phyloP scores from a whole-genome alignment of 2,329 filamentous ascomycete genomes.

The Neobulgaria alba region DNA sequence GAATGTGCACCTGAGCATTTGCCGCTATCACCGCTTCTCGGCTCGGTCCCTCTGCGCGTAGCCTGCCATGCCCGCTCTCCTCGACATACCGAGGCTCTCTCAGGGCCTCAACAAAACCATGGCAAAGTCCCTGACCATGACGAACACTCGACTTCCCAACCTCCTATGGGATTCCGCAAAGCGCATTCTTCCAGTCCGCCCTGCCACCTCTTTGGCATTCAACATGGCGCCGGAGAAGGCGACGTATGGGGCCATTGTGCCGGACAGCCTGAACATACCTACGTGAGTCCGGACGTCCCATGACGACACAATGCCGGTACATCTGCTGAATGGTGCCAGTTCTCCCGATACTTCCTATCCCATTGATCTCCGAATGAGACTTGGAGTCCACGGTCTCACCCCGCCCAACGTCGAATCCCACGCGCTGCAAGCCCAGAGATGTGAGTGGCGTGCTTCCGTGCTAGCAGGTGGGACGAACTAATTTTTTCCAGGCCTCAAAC shows the following conservation, averaged over 20 bases:
- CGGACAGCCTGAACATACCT: background rate
- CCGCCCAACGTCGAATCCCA: constrained; percentile 25
- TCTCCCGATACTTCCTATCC: constrained; percentile 24
- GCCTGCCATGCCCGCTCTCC: too few relatives aligned
- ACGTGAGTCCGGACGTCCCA: background rate
- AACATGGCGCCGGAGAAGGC: background rate
- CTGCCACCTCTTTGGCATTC: background rate
- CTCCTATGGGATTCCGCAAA: background rate
- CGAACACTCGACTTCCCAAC: background rate
- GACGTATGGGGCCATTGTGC: background rate
- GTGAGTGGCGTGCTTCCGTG: constrained; percentile 9
- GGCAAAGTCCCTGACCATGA: background rate
- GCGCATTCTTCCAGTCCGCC: background rate
- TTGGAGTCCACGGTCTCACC: constrained; percentile 22
- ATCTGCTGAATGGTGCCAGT: background rate
- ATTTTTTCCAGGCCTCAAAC: constrained; percentile 21
- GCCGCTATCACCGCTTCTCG: too few relatives aligned
- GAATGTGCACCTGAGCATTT: too few relatives aligned
- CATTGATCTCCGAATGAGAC: constrained; percentile 17
- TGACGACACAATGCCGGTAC: background rate
- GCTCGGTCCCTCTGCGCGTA: too few relatives aligned
- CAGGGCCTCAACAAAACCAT: too few relatives aligned
- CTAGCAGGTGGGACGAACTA: background rate
- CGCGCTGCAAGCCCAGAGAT: constrained; percentile 22
- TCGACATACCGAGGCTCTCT: too few relatives aligned